These are phyloP conservation scores for Candida vaughaniae DNA, from an alignment of 805 yeast species.

Conservation along the genomic window DNA sequence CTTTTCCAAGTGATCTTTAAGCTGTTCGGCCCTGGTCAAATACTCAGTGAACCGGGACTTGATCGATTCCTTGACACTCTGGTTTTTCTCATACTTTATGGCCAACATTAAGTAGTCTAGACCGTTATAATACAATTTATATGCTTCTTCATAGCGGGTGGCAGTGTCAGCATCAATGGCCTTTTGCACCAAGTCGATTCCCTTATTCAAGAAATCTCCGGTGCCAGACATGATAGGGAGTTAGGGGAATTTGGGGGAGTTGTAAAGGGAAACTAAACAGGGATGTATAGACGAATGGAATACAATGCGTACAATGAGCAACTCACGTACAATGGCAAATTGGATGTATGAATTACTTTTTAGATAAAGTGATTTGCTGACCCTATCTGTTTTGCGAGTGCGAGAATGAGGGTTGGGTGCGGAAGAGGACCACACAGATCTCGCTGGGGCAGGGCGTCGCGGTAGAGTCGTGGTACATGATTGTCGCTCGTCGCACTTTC, in stretches of 20 bases:
- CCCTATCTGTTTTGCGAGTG: no score
- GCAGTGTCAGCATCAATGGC: constrained; percentile 95
- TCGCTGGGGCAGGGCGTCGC: no score
- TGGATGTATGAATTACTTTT: no score
- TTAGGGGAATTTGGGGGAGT: background rate
- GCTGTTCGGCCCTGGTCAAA: constrained; percentile 87
- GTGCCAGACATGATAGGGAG: constrained; percentile 7
- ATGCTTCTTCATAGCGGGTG: constrained; percentile 89
- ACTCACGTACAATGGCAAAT: no score
- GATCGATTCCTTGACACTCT: constrained; percentile 82
- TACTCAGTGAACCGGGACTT: constrained; percentile 89
- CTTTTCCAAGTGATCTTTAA: constrained; percentile 84
- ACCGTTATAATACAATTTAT: constrained; percentile 87
- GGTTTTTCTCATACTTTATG: constrained; percentile 87
- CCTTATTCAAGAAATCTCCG: constrained; percentile 80
- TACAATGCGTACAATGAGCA: background rate
- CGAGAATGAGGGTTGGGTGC: no score
- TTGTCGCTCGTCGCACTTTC: no score
- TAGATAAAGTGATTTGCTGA: no score
- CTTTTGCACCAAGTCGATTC: constrained; percentile 90
- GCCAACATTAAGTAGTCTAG: constrained; percentile 95
- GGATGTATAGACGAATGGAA: background rate
- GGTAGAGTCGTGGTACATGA: no score
- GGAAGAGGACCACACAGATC: no score
- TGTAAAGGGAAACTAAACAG: no score